phyloP scores from a whole-genome alignment of 805 yeast species.

The Starmerella tilneyi region DNA sequence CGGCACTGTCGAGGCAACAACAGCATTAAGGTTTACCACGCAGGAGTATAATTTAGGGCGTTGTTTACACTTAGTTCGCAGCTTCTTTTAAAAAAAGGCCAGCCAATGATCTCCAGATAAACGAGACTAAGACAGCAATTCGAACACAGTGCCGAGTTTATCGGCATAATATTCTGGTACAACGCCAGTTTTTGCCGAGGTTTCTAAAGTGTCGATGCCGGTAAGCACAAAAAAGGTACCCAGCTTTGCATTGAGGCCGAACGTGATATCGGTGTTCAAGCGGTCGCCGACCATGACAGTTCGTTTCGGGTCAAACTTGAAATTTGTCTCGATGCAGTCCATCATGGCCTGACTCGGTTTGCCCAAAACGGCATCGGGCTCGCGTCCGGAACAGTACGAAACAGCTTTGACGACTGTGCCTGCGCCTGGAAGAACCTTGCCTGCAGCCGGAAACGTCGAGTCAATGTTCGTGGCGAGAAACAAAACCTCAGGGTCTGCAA shows the following conservation, averaged over 20 bases:
- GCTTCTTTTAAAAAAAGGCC: neutral
- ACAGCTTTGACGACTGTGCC: constrained; percentile 80
- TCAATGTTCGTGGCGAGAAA: constrained; percentile 92
- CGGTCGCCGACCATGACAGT: constrained; percentile 94
- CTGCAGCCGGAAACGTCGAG: constrained; percentile 86
- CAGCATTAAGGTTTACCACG: neutral
- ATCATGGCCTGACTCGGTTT: constrained; percentile 86
- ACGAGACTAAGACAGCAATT: constrained; percentile 32
- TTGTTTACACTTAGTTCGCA: neutral
- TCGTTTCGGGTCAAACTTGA: constrained; percentile 40
- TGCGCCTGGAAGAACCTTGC: constrained; percentile 83
- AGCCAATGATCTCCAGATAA: no score
- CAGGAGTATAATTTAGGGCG: neutral
- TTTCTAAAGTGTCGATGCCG: constrained; percentile 72
- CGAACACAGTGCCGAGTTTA: constrained; percentile 67
- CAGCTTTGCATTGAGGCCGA: constrained; percentile 79
- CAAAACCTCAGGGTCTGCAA: constrained; percentile 51
- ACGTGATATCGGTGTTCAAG: constrained; percentile 86
- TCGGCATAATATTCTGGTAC: constrained; percentile 61
- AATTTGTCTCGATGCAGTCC: constrained; percentile 69
- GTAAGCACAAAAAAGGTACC: constrained; percentile 80
- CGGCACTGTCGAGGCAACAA: neutral
- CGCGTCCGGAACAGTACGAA: constrained; percentile 63
- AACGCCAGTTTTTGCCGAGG: constrained; percentile 31
- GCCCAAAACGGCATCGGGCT: constrained; percentile 76